Evolutionary conservation across 2,329 filamentous ascomycete genomes (phyloP).

Genomic region (Leptographium galeiforme): DNA sequence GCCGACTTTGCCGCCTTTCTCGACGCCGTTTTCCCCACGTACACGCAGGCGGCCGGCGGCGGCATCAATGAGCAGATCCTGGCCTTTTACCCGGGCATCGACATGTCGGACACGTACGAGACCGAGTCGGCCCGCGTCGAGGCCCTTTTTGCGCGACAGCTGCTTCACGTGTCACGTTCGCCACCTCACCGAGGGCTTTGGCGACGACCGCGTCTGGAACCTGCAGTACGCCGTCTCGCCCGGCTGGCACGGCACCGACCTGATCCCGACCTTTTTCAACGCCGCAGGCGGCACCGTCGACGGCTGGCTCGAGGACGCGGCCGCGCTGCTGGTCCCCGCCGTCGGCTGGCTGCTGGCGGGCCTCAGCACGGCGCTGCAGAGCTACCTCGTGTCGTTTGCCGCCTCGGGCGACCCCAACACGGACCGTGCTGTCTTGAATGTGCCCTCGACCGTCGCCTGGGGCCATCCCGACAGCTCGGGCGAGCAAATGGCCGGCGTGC

Average conservation of each 20-base stretch:
- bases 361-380: constrained; percentile 24
- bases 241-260: constrained; percentile 25
- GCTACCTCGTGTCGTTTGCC: constrained; percentile 26
- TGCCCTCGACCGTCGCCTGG: constrained; percentile 23
- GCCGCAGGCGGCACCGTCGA: constrained; percentile 12
- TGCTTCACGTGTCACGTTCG: constrained; percentile 25
- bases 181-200: constrained; percentile 23
- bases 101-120: constrained; percentile 1
- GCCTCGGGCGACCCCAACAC: constrained; percentile 26
- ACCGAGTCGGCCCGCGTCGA: constrained; percentile 17
- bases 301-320: constrained; percentile 14
- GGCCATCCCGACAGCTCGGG: constrained; percentile 15
- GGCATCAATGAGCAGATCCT: constrained; percentile 16
- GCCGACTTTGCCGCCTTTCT: constrained; percentile 20
- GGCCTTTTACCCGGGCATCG: constrained; percentile 16
- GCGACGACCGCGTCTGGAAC: constrained; percentile 20
- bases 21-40: constrained; percentile 17
- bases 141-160: constrained; percentile 19
- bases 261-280: constrained; percentile 27
- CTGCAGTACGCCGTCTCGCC: constrained; percentile 28
- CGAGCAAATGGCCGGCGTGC: constrained; percentile 17
- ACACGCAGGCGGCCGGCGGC: constrained; percentile 5
- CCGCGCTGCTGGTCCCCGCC: constrained; percentile 16
- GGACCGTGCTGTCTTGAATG: constrained; percentile 12
- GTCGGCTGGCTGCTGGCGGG: constrained; percentile 19